Evolutionary conservation across 441 rosid species (phyloP).

Genomic region (Pelargonium citronellum): DNA sequence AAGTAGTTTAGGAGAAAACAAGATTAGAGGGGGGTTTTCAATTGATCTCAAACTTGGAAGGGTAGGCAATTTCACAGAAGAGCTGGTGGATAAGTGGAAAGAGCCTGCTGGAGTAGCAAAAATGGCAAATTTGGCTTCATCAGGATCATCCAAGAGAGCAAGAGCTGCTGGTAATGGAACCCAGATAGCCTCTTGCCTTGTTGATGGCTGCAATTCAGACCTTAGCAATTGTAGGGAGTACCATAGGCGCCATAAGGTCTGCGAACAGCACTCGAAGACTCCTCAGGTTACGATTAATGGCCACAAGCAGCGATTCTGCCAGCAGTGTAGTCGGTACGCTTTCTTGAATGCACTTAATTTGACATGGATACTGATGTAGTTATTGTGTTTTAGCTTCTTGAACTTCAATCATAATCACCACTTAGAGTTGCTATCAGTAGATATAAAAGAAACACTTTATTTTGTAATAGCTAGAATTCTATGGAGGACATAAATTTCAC

Average conservation of each 20-base stretch:
- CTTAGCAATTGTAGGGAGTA: constrained; percentile 70
- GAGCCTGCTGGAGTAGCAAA: constrained; percentile 28
- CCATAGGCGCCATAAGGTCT: constrained; percentile 82
- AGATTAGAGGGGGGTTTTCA: constrained; percentile 42
- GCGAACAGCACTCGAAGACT: constrained; percentile 79
- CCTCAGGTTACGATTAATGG: constrained; percentile 62
- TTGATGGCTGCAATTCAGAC: constrained; percentile 66
- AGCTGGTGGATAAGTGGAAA: constrained; percentile 42
- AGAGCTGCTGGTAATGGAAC: constrained; percentile 38
- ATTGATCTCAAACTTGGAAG: constrained; percentile 77
- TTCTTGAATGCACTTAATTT: neutral
- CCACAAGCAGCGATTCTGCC: constrained; percentile 72
- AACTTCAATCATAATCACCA: neutral
- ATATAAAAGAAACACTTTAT: neutral
- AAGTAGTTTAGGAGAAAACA: constrained; percentile 32
- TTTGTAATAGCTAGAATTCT: neutral
- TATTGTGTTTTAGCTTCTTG: neutral
- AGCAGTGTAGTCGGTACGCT: constrained; percentile 84
- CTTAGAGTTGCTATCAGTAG: neutral
- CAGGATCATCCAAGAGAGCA: constrained; percentile 52
- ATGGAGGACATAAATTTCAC: no score
- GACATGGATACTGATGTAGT: neutral
- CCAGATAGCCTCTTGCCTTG: constrained; percentile 55
- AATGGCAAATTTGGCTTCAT: constrained; percentile 28
- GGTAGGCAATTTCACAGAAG: constrained; percentile 34